Base-by-base conservation (phyloP, 148 eudicot species). In the Camellia lanceoleosa region DNA sequence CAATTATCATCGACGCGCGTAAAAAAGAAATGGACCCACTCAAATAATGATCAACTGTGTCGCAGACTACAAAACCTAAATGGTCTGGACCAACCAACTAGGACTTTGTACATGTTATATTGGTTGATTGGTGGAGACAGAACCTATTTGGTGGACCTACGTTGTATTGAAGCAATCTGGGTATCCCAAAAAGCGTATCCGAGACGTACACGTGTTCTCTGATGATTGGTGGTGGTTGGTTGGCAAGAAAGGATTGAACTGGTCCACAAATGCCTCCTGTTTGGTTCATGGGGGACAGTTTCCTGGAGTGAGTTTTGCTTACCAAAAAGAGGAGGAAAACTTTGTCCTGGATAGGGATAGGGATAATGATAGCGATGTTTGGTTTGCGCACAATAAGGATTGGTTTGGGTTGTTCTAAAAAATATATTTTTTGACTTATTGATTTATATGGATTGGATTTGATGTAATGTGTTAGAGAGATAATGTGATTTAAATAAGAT, bases 211-310 rank as follows among this genome's bases (percentile, higher is more conserved):
- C 71, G 49, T 43, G 71, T 19, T 14, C 6, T 18, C 10, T 2
- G 10, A 44, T 2, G 19, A 18, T 46, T 69, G 73, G 54, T 18
- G 7, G 15, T 47, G 14, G 58, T 2, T 2, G 73, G 54, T 7
- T 5, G 18, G 30, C 7, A 70, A 70, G 30, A n/a, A 70, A 70
- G 41, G 58, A 2, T 0, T 5, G 15, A 66, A 12, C 11, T 51
- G 74, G 55, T 3, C 74, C 74, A 15, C 38, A 1, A 19, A 49
- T 47, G 38, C 3, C 3, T 6, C 58, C 4, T 71, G 58, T 71
- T 71, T 71, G 74, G 74, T 2, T 71, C 13, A 7, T 13, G 56
- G 74, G 72, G 15, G 74, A 71, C 74, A 47, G 41, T 71, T 71
- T 47, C 56, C 74, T 15, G 2, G 42, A 2, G 13, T 49, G 23